Conservation (phyloP, 2,329 filamentous ascomycete genomes). For the Truncatella angustata region DNA sequence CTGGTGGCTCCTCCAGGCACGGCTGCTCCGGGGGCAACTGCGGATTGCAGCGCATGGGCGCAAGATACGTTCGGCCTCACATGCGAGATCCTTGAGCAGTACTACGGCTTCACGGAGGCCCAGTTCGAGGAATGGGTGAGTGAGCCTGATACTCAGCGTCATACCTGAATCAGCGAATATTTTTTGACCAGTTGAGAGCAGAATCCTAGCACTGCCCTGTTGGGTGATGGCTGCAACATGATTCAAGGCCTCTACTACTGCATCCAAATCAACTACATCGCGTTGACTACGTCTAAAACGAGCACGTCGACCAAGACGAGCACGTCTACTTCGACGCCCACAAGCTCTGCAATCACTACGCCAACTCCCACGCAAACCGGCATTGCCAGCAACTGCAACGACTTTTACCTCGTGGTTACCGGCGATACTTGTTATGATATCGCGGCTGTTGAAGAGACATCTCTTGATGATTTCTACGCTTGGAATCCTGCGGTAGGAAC, state of each 20-base stretch:
- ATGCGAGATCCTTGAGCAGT: background rate
- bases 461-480: background rate
- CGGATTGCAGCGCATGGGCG: background rate
- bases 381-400: background rate
- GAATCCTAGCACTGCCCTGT: background rate
- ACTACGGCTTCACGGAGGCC: background rate
- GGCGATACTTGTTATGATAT: background rate
- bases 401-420: background rate
- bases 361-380: background rate
- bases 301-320: background rate
- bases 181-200: background rate
- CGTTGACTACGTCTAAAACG: background rate
- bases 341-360: background rate
- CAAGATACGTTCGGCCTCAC: background rate
- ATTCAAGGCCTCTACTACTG: constrained; percentile 1
- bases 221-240: background rate
- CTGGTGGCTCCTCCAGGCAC: background rate
- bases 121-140: background rate
- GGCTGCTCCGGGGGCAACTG: background rate
- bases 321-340: background rate
- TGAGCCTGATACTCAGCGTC: too few relatives aligned
- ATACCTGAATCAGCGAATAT: background rate
- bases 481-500: background rate
- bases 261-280: background rate
- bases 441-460: background rate